These are phyloP conservation scores for Nasturtium officinale DNA, from an alignment of 345 rosid species.

Conservation along the genomic window DNA sequence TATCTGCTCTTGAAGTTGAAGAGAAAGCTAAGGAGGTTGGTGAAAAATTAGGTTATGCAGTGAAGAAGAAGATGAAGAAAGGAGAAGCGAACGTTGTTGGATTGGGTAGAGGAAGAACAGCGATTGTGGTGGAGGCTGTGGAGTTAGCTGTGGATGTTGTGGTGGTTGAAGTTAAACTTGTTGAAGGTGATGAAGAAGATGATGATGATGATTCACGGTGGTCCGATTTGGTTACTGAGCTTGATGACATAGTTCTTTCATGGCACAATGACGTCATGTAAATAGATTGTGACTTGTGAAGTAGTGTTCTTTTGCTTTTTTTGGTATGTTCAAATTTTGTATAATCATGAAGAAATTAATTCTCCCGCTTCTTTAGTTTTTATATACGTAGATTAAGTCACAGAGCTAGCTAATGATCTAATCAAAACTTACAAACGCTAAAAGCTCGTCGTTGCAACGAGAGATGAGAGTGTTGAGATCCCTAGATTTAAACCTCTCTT, in stretches of 20 bases:
- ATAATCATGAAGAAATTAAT: constrained; percentile 15
- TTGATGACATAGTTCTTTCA: constrained; percentile 65
- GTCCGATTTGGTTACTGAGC: constrained; percentile 65
- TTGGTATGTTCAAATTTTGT: constrained; percentile 12
- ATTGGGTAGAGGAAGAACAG: constrained; percentile 65
- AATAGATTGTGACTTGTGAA: constrained; percentile 32
- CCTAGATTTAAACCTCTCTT: constrained; percentile 58
- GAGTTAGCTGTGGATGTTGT: constrained; percentile 53
- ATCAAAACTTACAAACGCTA: neutral
- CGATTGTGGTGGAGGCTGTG: constrained; percentile 55
- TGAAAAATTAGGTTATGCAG: constrained; percentile 61
- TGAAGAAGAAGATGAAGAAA: constrained; percentile 64
- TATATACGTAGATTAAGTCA: constrained; percentile 20
- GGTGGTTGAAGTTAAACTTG: constrained; percentile 68
- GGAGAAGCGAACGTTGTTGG: constrained; percentile 39
- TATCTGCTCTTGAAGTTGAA: constrained; percentile 53
- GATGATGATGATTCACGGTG: constrained; percentile 64
- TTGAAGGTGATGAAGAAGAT: constrained; percentile 54
- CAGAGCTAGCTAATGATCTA: constrained; percentile 24
- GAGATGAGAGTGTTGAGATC: constrained; percentile 59
- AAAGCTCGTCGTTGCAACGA: constrained; percentile 36
- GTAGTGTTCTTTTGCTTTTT: neutral
- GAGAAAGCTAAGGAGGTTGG: constrained; percentile 67
- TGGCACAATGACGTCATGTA: constrained; percentile 61
- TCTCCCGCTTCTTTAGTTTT: constrained; percentile 2